These are phyloP conservation scores for Tolypocladium pustulatum DNA, from an alignment of 2,329 filamentous ascomycete genomes.

Conservation along the genomic window DNA sequence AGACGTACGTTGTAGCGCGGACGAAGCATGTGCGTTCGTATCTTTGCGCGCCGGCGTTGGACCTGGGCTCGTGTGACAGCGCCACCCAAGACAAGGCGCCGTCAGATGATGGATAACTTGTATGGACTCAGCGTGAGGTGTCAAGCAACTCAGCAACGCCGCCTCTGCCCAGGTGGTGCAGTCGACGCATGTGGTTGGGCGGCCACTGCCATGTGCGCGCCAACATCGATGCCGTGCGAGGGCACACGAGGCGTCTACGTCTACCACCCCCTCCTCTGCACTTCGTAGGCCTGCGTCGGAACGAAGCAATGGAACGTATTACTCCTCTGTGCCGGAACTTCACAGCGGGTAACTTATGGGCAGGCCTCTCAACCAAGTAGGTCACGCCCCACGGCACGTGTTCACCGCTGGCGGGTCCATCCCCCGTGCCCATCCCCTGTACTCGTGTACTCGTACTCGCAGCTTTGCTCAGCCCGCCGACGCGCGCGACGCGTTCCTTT, in stretches of 20 bases:
- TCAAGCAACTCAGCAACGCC: not conserved
- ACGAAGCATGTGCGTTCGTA: not conserved
- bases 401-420: not conserved
- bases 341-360: too few species aligned
- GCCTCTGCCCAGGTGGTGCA: not conserved
- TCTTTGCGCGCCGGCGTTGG: not conserved
- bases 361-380: not conserved
- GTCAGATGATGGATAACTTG: not conserved
- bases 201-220: not conserved
- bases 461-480: too few species aligned
- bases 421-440: not conserved
- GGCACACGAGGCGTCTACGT: too few species aligned
- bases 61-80: not conserved
- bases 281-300: too few species aligned
- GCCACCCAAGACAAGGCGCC: not conserved
- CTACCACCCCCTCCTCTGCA: too few species aligned
- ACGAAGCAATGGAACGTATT: too few species aligned
- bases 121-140: not conserved
- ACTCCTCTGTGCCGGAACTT: too few species aligned
- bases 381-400: not conserved
- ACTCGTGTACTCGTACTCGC: too few species aligned
- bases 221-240: not conserved
- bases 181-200: not conserved
- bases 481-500: slow-evolving; percentile 1
- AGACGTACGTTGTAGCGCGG: not conserved